These are phyloP conservation scores for Trichoderma erinaceum DNA, from an alignment of 495 filamentous ascomycete species.

Conservation along the genomic window DNA sequence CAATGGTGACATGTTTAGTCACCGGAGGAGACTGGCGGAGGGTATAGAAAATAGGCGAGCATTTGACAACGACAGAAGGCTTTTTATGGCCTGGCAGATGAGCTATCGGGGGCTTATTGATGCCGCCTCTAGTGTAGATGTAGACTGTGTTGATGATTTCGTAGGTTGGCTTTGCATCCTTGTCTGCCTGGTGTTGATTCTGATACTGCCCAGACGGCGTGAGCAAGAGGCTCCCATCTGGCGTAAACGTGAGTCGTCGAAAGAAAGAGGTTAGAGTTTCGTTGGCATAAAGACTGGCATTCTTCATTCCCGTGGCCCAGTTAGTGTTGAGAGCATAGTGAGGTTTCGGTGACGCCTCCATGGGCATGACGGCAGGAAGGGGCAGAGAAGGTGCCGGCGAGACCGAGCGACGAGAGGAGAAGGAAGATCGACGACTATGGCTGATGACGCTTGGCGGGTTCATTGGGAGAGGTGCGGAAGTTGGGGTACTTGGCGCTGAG, in stretches of 20 bases:
- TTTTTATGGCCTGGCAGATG: constrained; percentile 98
- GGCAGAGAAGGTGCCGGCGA: constrained; percentile 96
- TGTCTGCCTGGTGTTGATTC: constrained; percentile 60
- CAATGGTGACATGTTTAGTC: constrained; percentile 86
- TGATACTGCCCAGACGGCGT: constrained; percentile 97
- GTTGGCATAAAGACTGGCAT: constrained; percentile 90
- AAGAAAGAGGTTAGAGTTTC: constrained; percentile 98
- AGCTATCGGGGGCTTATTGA: constrained; percentile 96
- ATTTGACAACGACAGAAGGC: constrained; percentile 91
- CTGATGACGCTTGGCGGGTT: constrained; percentile 84
- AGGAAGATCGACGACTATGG: constrained; percentile 89
- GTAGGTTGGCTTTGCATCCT: constrained; percentile 65
- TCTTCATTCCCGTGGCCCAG: constrained; percentile 61
- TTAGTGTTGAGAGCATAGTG: constrained; percentile 31
- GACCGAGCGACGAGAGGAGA: constrained; percentile 86
- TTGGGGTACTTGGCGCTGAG: constrained; percentile 93
- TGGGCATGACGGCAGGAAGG: constrained; percentile 91
- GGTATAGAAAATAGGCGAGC: constrained; percentile 85
- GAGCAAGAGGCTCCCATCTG: constrained; percentile 90
- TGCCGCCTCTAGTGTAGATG: constrained; percentile 91
- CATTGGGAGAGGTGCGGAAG: constrained; percentile 86
- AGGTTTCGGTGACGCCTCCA: constrained; percentile 80
- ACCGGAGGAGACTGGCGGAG: constrained; percentile 59
- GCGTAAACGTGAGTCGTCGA: constrained; percentile 85
- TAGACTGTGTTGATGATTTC: constrained; percentile 97